phyloP scores from a whole-genome alignment of 768 basidiomycete species.

The Candolleomyces efflorescens region DNA sequence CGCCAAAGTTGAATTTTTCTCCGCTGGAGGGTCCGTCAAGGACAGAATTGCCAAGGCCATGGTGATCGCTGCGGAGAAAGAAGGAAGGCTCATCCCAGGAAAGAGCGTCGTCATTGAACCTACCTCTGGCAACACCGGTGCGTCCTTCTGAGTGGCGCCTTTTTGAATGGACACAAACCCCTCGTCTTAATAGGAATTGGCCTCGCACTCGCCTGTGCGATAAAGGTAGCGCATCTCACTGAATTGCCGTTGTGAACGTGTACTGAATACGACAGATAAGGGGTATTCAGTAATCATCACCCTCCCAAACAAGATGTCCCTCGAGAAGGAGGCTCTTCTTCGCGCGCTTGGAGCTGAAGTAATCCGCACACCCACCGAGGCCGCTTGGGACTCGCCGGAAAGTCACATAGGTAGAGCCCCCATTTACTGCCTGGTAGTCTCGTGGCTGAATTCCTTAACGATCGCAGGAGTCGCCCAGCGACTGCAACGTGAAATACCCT shows the following conservation, averaged over 20 bases:
- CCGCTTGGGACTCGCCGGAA: slow-evolving; percentile 83
- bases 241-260: slow-evolving; percentile 18
- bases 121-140: slow-evolving; percentile 94
- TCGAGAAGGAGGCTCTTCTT: slow-evolving; percentile 89
- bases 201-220: slow-evolving; percentile 86
- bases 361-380: slow-evolving; percentile 88
- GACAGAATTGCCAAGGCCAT: slow-evolving; percentile 96
- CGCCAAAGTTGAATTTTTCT: slow-evolving; percentile 87
- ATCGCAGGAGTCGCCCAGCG: slow-evolving; percentile 80
- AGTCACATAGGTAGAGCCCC: slow-evolving; percentile 83
- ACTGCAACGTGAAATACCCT: slow-evolving; percentile 72
- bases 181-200: slow-evolving; percentile 66
- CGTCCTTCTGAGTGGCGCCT: slow-evolving; percentile 1
- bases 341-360: slow-evolving; percentile 93
- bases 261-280: slow-evolving; percentile 83
- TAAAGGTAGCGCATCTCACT: slow-evolving; percentile 61
- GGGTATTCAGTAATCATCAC: slow-evolving; percentile 89
- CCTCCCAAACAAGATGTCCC: slow-evolving; percentile 93
- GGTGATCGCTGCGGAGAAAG: slow-evolving; percentile 90
- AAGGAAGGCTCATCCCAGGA: slow-evolving; percentile 81
- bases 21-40: slow-evolving; percentile 92
- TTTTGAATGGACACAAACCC: neutral
- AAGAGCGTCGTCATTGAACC: slow-evolving; percentile 94
- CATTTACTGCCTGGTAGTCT: slow-evolving; percentile 32
- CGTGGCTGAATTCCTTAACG: slow-evolving; percentile 88